Conservation (phyloP, 306 rosid species). For the Morella rubra region DNA sequence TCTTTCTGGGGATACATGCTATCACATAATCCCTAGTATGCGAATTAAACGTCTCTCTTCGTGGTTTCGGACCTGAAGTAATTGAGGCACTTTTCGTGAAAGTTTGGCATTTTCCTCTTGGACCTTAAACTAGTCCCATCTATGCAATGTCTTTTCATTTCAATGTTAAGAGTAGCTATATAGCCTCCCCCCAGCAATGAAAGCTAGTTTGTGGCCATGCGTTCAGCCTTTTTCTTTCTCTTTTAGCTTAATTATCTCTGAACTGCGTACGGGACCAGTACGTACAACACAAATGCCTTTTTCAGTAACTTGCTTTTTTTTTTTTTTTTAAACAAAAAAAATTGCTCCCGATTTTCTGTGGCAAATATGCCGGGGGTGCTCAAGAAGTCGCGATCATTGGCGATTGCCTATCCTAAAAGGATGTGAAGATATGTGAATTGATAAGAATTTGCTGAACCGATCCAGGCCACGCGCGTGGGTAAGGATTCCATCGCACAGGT, state of each 20-base stretch:
- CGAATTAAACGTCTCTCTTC: neutral
- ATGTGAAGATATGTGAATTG: no score
- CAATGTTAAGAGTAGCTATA: neutral
- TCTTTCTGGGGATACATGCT: no score
- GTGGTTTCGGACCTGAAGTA: no score
- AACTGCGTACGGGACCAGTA: neutral
- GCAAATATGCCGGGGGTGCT: neutral
- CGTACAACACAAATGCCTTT: neutral
- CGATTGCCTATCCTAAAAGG: no score
- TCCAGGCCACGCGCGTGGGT: no score
- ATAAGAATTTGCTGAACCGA: no score
- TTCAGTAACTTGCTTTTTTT: neutral
- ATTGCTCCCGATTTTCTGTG: neutral
- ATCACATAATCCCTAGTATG: no score
- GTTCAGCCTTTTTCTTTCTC: constrained; percentile 1
- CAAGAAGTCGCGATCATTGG: neutral
- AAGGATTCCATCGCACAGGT: no score
- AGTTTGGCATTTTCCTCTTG: neutral
- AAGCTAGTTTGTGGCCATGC: neutral
- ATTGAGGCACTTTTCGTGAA: neutral
- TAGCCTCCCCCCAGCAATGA: constrained; percentile 16
- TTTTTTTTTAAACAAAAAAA: neutral
- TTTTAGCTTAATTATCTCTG: constrained; percentile 1
- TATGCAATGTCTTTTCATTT: constrained; percentile 9
- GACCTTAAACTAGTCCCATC: no score